phyloP scores from a whole-genome alignment of 164 flowering plant genomes.

The Berberis vulgaris region DNA sequence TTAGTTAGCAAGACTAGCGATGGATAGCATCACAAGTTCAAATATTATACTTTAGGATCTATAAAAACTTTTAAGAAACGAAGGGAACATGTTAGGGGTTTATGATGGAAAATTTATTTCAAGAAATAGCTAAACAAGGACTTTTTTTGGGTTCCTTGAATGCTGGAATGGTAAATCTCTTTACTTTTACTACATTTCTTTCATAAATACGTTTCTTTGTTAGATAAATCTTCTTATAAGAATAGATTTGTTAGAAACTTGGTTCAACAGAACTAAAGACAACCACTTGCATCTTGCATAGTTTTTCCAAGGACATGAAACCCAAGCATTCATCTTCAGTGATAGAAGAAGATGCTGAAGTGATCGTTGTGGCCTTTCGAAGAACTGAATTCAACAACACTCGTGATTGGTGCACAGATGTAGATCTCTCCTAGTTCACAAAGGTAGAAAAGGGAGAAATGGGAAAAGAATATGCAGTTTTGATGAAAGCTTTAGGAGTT shows the following conservation, averaged over 20 bases:
- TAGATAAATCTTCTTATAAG: not conserved
- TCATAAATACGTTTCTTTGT: not conserved
- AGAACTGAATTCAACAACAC: slow-evolving; percentile 59
- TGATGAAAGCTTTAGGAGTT: slow-evolving; percentile 67
- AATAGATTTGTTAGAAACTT: not conserved
- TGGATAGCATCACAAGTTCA: too few species aligned
- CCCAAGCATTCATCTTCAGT: slow-evolving; percentile 38
- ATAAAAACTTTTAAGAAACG: too few species aligned
- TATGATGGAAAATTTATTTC: too few species aligned
- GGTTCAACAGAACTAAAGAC: not conserved
- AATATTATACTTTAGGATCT: too few species aligned
- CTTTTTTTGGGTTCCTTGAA: slow-evolving; percentile 14
- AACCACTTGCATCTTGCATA: slow-evolving; percentile 15
- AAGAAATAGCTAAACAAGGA: too few species aligned
- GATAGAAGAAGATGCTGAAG: slow-evolving; percentile 23
- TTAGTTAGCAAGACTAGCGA: too few species aligned
- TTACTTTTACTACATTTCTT: not conserved
- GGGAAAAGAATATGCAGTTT: slow-evolving; percentile 54
- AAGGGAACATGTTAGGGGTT: too few species aligned
- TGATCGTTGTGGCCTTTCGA: slow-evolving; percentile 52
- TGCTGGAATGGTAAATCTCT: slow-evolving; percentile 32
- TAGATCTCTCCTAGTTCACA: slow-evolving; percentile 18
- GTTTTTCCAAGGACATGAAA: slow-evolving; percentile 19
- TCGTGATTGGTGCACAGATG: slow-evolving; percentile 41
- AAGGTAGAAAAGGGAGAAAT: slow-evolving; percentile 31